A percentile compares a stretch with the other conserved stretches of the same genome.
phyloP scores from a whole-genome alignment of 1,139 yeast genomes.

The Suhomyces guaymorum region DNA sequence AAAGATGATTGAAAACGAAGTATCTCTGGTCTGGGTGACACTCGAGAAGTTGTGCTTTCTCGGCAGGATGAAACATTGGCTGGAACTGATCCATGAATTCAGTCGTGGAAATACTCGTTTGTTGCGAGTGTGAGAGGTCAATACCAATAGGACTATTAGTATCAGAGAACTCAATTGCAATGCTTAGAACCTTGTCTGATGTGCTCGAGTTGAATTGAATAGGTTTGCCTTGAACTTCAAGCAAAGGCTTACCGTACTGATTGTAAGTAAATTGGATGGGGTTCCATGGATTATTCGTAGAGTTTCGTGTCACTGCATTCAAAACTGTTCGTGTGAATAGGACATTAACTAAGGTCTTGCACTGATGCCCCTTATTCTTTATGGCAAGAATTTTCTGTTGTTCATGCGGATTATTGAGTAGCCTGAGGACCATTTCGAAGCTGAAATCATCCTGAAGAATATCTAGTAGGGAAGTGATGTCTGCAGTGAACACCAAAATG shows the following conservation, averaged over 20 bases:
- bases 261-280: constrained; percentile 26
- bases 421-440: constrained; percentile 36
- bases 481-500: constrained; percentile 20
- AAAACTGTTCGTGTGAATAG: constrained; percentile 30
- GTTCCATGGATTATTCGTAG: constrained; percentile 19
- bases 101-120: constrained; percentile 33
- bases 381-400: constrained; percentile 36
- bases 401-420: constrained; percentile 36
- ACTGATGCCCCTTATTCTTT: constrained; percentile 20
- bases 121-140: constrained; percentile 60
- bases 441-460: constrained; percentile 35
- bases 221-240: constrained; percentile 15
- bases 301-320: constrained; percentile 21
- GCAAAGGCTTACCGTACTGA: constrained; percentile 40
- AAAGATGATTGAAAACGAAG: constrained; percentile 50
- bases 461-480: constrained; percentile 16
- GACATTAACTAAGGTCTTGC: constrained; percentile 23
- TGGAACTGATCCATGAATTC: constrained; percentile 45
- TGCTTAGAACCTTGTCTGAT: constrained; percentile 51
- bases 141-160: constrained; percentile 48
- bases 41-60: constrained; percentile 31
- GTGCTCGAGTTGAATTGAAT: constrained; percentile 54
- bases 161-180: constrained; percentile 39
- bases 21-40: constrained; percentile 22
- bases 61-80: constrained; percentile 50